Conservation (phyloP, 2,329 filamentous ascomycete species). For the Colletotrichum euphorbiae region DNA sequence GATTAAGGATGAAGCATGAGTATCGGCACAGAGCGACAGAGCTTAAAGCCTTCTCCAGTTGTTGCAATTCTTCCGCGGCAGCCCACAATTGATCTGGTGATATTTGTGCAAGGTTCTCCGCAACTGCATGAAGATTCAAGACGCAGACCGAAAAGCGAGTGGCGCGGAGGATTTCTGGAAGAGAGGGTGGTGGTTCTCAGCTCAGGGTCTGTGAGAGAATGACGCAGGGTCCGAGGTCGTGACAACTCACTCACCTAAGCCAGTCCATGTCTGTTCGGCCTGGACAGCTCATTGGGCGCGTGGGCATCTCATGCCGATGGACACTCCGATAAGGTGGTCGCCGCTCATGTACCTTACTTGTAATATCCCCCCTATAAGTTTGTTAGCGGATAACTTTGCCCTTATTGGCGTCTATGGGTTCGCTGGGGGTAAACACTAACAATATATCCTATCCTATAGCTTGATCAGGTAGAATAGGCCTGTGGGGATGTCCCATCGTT, state of each 20-base stretch:
- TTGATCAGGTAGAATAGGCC: no score
- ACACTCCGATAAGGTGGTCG: no score
- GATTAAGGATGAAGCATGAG: not conserved
- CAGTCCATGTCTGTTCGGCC: not conserved
- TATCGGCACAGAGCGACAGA: not conserved
- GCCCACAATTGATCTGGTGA: not conserved
- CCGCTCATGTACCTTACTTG: no score
- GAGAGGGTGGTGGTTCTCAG: conserved; percentile 3
- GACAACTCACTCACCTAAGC: conserved; percentile 1
- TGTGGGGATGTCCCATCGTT: no score
- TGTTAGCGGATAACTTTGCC: no score
- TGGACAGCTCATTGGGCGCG: conserved; percentile 21
- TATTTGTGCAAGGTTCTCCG: not conserved
- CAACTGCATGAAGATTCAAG: not conserved
- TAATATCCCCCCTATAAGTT: no score
- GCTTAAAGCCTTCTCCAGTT: conserved; percentile 14
- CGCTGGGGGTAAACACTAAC: no score
- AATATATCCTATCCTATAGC: no score
- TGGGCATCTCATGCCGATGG: not conserved
- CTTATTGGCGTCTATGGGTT: no score
- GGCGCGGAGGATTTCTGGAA: conserved; percentile 21
- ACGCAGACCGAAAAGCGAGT: not conserved
- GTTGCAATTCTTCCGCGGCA: conserved; percentile 20
- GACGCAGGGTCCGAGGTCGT: conserved; percentile 23
- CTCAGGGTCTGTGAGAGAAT: conserved; percentile 23